A percentile compares a stretch with the other conserved stretches of the same genome.
Conservation (phyloP, 257 asterid genomes). For the Asclepias syriaca region DNA sequence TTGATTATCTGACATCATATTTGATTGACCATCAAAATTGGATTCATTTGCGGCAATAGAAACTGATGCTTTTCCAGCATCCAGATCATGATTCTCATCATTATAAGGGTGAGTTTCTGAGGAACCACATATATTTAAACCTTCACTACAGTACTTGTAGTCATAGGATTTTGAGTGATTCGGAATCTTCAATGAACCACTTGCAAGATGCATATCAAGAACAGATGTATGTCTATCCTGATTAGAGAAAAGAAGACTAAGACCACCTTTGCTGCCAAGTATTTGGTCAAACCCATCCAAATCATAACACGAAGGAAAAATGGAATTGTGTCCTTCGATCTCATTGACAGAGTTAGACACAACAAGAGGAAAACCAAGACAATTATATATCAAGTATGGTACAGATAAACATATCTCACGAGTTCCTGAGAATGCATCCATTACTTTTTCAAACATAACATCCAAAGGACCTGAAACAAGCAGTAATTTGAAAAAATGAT, state of each 20-base stretch:
- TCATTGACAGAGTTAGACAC: constrained; percentile 57
- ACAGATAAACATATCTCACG: constrained; percentile 81
- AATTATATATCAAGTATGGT: constrained; percentile 80
- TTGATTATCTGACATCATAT: constrained; percentile 26
- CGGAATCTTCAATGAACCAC: constrained; percentile 22
- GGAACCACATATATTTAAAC: constrained; percentile 20
- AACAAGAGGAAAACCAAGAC: constrained; percentile 82
- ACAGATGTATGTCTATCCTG: constrained; percentile 38
- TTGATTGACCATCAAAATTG: constrained; percentile 39
- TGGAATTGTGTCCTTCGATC: constrained; percentile 56
- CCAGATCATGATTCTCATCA: constrained; percentile 18
- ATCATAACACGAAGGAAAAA: constrained; percentile 74
- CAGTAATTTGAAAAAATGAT: constrained; percentile 7
- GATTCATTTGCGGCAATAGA: constrained; percentile 11
- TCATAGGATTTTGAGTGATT: constrained; percentile 14
- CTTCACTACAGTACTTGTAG: constrained; percentile 10
- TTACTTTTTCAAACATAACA: constrained; percentile 74
- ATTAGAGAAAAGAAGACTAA: constrained; percentile 55
- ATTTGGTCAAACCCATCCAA: constrained; percentile 49
- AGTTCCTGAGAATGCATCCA: constrained; percentile 95
- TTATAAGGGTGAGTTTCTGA: constrained; percentile 21
- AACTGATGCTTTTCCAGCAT: constrained; percentile 14
- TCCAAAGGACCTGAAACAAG: constrained; percentile 63
- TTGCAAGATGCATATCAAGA: constrained; percentile 23
- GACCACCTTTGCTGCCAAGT: constrained; percentile 61